Evolutionary conservation across 768 basidiomycete genomes (phyloP), one percentile per base, ranked within the genome.

Genomic region (Lactifluus hygrophoroides): DNA sequence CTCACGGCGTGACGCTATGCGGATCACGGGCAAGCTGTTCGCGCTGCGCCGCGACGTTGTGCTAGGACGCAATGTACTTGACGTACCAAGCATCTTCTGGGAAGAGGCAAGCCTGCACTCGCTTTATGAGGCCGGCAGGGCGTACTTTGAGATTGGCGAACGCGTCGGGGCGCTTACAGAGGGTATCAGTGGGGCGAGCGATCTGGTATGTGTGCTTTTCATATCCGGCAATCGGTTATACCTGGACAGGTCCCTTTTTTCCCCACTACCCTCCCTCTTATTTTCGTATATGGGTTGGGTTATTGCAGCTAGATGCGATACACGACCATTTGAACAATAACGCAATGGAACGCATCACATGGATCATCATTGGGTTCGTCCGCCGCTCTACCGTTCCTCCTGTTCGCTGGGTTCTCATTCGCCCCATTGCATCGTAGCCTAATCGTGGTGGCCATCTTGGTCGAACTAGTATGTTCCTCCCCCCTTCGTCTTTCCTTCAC

Each of bases 21-120:
- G 87, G 65, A 76, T 96, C 37, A 96, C 92, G 0, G 91, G 91
- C 17, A 51, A 56, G 16, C 61, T 65, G 4, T 66, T 60, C 23
- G 51, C 51, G 67, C 76, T 96, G 9, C 80, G 93, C 5, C 80
- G 90, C 48, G 92, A 95, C 63, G 85, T 96, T 27, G 95, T 94
- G 66, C 75, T 97, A 1, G 90, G 94, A 10, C 90, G 88, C 23
- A 95, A 94, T 66, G 91, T 97, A 30, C 78, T 97, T 1, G 94
- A 97, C 67, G 86, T 91, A 5, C 94, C 94, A 0, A 92, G 94
- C 67, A 72, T 97, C 46, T 97, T 97, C 71, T 96, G 94, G 94
- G 86, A 84, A 51, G 94, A 95, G 68, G 93, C 92, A 11, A 93
- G 88, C 63, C 73, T 95, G 65, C 88, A 88, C 66, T 87, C 84